A percentile compares a stretch with the other conserved stretches of the same genome.
phyloP scores from a whole-genome alignment of 768 basidiomycete species.

The Amyloporia xantha region DNA sequence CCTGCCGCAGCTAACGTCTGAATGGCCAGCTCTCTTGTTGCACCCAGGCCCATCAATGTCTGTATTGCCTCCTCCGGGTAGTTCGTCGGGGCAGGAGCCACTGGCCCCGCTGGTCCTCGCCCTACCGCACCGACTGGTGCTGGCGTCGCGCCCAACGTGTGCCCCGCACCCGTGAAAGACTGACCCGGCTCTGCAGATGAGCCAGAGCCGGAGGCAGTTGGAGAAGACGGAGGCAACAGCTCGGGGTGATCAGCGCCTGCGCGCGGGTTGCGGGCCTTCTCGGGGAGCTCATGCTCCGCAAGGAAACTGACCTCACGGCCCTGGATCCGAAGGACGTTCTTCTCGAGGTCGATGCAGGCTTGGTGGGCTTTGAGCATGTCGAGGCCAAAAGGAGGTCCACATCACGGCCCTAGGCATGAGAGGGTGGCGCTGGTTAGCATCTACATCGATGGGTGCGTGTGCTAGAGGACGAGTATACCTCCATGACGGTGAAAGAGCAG shows the following conservation, averaged over 20 bases:
- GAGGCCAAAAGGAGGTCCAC: slow-evolving; percentile 96
- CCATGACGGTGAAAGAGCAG: slow-evolving; percentile 93
- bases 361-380: slow-evolving; percentile 99
- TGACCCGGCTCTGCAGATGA: slow-evolving; percentile 14
- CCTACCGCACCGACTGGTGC: slow-evolving; percentile 21
- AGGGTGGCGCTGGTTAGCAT: too few species aligned
- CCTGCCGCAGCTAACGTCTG: slow-evolving; percentile 68
- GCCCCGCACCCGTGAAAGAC: slow-evolving; percentile 71
- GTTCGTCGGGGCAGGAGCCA: slow-evolving; percentile 12
- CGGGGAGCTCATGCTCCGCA: slow-evolving; percentile 90
- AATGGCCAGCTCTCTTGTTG: slow-evolving; percentile 69
- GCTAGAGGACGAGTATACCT: slow-evolving; percentile 39
- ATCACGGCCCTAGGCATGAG: slow-evolving; percentile 57
- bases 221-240: too few species aligned
- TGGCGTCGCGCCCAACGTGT: slow-evolving; percentile 48
- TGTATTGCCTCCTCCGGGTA: slow-evolving; percentile 58
- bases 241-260: too few species aligned
- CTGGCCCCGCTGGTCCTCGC: slow-evolving; percentile 17
- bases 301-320: slow-evolving; percentile 85
- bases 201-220: too few species aligned
- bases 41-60: slow-evolving; percentile 73
- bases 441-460: neutral
- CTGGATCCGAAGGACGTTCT: slow-evolving; percentile 88
- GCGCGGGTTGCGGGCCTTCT: slow-evolving; percentile 65
- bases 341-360: slow-evolving; percentile 90